phyloP scores from a whole-genome alignment of 2,329 filamentous ascomycete genomes.

The Trichoderma citrinoviride region DNA sequence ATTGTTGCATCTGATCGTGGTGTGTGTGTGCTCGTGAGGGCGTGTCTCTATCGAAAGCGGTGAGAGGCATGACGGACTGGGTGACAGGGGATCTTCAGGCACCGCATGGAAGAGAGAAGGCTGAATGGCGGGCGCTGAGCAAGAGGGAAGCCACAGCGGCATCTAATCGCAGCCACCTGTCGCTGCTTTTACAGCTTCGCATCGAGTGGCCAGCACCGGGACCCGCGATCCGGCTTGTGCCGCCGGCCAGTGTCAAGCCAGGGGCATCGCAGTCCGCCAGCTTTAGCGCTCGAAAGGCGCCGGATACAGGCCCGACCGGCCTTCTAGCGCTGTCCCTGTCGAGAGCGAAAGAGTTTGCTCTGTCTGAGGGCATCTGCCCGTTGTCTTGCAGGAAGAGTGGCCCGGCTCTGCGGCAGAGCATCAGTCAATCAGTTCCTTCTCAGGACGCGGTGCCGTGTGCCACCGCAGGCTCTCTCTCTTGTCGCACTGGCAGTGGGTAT shows the following conservation, averaged over 20 bases:
- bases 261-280: constrained; percentile 6
- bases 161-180: constrained; percentile 13
- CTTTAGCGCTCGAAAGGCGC: not conserved
- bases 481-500: constrained; percentile 1
- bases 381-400: not conserved
- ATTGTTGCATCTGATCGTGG: not conserved
- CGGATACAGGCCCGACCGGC: not conserved
- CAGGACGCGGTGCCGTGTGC: not conserved
- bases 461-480: not conserved
- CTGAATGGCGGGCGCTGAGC: constrained; percentile 2
- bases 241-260: constrained; percentile 10
- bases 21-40: not conserved
- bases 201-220: not conserved
- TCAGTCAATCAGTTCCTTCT: not conserved
- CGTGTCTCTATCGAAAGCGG: constrained; percentile 12
- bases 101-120: not conserved
- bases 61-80: not conserved
- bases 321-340: constrained; percentile 1
- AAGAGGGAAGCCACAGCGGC: constrained; percentile 15
- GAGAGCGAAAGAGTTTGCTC: not conserved
- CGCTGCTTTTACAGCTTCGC: constrained; percentile 17
- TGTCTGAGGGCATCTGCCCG: not conserved
- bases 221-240: constrained; percentile 8
- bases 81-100: constrained; percentile 15
- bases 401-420: not conserved